Percentiles rank a stretch among this genome's conserved stretches.
Conservation (phyloP, 2,329 filamentous ascomycete species). For the Penicillium paneum region DNA sequence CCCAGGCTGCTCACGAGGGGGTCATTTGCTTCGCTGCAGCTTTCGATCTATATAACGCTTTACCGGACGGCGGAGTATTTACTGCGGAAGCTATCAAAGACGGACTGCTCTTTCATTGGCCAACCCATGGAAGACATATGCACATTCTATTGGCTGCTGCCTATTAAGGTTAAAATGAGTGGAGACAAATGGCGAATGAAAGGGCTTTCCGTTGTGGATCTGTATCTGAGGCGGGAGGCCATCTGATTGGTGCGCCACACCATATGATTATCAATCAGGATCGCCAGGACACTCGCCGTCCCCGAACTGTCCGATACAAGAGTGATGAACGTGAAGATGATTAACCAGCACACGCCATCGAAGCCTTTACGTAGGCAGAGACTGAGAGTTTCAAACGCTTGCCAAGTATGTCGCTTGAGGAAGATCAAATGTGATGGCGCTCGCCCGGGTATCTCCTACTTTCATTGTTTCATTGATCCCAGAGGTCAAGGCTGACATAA, state of each 20-base stretch:
- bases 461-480: neutral
- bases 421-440: neutral
- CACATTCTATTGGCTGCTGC: too few relatives aligned
- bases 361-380: neutral
- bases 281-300: neutral
- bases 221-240: neutral
- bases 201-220: neutral
- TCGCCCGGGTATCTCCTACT: neutral
- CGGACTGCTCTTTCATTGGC: neutral
- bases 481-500: neutral
- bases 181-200: neutral
- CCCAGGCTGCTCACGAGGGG: neutral
- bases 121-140: neutral
- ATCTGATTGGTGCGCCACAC: neutral
- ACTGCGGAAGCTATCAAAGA: too few relatives aligned
- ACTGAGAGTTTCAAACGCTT: neutral
- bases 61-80: neutral
- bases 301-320: neutral
- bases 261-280: neutral
- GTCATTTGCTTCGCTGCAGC: too few relatives aligned
- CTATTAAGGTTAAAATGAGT: too few relatives aligned
- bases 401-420: neutral
- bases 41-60: neutral
- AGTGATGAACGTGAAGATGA: neutral
- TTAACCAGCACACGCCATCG: neutral